phyloP scores from a whole-genome alignment of 1,284 basidiomycete genomes.

The Ganoderma resinaceum region DNA sequence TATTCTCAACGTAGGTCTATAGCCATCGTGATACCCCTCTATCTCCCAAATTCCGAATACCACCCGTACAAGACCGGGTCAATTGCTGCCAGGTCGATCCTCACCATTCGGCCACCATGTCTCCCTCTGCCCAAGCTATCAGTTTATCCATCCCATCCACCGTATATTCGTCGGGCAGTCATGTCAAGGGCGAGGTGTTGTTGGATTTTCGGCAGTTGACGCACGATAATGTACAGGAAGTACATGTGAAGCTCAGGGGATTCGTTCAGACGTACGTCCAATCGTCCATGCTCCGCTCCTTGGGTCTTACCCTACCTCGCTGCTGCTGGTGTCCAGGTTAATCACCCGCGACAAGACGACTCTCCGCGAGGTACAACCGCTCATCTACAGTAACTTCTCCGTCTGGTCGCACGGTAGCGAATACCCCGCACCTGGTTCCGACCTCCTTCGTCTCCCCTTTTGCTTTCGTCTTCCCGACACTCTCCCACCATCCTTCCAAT shows the following conservation, averaged over 20 bases:
- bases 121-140: slow-evolving; percentile 3
- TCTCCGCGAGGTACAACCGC: not conserved
- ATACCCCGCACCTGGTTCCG: slow-evolving; percentile 32
- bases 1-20: not conserved
- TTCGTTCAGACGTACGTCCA: slow-evolving; percentile 28
- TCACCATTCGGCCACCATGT: not conserved
- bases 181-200: slow-evolving; percentile 31
- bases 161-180: slow-evolving; percentile 18
- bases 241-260: slow-evolving; percentile 35
- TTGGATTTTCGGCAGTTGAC: slow-evolving; percentile 29
- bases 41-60: not conserved
- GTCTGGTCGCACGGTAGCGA: slow-evolving; percentile 33
- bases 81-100: not conserved
- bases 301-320: not conserved
- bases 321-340: not conserved
- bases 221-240: slow-evolving; percentile 33
- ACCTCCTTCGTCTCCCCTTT: slow-evolving; percentile 34
- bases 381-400: slow-evolving; percentile 16
- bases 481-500: slow-evolving; percentile 35
- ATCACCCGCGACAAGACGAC: slow-evolving; percentile 15
- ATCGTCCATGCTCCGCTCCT: not conserved
- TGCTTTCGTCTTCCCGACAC: slow-evolving; percentile 27
- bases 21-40: not conserved
- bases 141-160: slow-evolving; percentile 9
- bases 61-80: not conserved